Percentiles rank a stretch among this genome's conserved stretches.
phyloP scores from a whole-genome alignment of 805 yeast genomes.

The Wickerhamiella azyma region DNA sequence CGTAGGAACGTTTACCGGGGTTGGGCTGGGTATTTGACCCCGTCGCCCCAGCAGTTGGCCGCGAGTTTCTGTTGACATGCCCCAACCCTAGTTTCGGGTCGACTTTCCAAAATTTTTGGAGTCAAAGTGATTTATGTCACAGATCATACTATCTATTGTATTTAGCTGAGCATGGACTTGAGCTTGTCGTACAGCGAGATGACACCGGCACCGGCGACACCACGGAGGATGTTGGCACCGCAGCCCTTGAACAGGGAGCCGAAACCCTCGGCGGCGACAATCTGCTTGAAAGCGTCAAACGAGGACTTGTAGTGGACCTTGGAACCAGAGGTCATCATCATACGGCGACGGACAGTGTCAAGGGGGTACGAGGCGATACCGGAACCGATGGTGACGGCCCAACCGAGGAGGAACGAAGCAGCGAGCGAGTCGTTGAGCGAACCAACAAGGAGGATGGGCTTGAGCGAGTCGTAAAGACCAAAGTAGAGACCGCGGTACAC shows the following conservation, averaged over 20 bases:
- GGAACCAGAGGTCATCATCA: constrained; percentile 98
- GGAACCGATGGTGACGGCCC: constrained; percentile 94
- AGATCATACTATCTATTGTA: constrained; percentile 28
- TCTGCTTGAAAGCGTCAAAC: constrained; percentile 73
- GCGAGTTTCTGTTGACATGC: background rate
- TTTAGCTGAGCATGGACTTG: constrained; percentile 85
- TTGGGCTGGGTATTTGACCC: constrained; percentile 8
- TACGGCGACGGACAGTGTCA: constrained; percentile 96
- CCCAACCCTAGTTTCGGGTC: no score
- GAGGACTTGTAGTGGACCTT: constrained; percentile 88
- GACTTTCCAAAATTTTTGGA: background rate
- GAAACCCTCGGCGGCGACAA: constrained; percentile 87
- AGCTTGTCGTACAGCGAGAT: constrained; percentile 91
- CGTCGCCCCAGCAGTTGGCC: background rate
- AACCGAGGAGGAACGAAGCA: constrained; percentile 87
- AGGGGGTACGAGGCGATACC: constrained; percentile 95
- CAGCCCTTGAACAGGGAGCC: constrained; percentile 89
- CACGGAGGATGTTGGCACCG: constrained; percentile 97
- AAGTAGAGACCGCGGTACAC: constrained; percentile 97
- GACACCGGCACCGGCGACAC: constrained; percentile 98
- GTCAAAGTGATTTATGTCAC: no score
- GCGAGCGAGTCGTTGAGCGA: constrained; percentile 79
- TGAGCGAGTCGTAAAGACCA: constrained; percentile 88
- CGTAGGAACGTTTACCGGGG: constrained; percentile 8
- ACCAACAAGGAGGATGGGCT: constrained; percentile 83